phyloP scores from a whole-genome alignment of 805 yeast genomes.

The Zygotorulaspora danielsina region DNA sequence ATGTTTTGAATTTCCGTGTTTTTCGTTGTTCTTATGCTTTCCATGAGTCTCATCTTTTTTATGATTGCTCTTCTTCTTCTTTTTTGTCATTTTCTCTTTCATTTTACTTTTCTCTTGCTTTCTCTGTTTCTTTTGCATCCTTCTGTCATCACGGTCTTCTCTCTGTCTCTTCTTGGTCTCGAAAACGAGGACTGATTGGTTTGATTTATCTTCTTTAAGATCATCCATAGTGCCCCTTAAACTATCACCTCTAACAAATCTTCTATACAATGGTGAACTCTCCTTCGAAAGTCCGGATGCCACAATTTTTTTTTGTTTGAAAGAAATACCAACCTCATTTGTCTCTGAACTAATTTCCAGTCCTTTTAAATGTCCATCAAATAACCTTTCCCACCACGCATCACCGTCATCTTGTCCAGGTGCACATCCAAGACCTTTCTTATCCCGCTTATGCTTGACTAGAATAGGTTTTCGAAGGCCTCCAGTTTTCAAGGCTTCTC shows the following conservation, averaged over 20 bases:
- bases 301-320: slow-evolving; percentile 49
- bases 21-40: not conserved
- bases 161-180: slow-evolving; percentile 25
- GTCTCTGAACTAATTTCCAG: slow-evolving; percentile 49
- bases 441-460: slow-evolving; percentile 86
- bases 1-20: not conserved
- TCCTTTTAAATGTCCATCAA: slow-evolving; percentile 86
- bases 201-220: slow-evolving; percentile 7
- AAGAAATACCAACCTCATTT: slow-evolving; percentile 41
- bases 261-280: slow-evolving; percentile 69
- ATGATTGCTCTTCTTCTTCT: slow-evolving; percentile 16
- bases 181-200: slow-evolving; percentile 9
- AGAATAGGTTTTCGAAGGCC: slow-evolving; percentile 81
- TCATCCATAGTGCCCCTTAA: slow-evolving; percentile 67
- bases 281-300: slow-evolving; percentile 46
- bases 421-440: slow-evolving; percentile 83
- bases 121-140: slow-evolving; percentile 23
- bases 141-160: slow-evolving; percentile 27
- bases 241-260: slow-evolving; percentile 87
- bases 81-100: slow-evolving; percentile 25
- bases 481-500: slow-evolving; percentile 76
- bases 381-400: slow-evolving; percentile 95
- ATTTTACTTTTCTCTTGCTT: slow-evolving; percentile 21
- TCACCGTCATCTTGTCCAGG: slow-evolving; percentile 63
- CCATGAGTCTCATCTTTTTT: slow-evolving; percentile 6